A percentile compares a stretch with the other conserved stretches of the same genome.
These are phyloP conservation scores for Cystobasidium tubakii DNA, from an alignment of 768 basidiomycete genomes.

Conservation along the genomic window DNA sequence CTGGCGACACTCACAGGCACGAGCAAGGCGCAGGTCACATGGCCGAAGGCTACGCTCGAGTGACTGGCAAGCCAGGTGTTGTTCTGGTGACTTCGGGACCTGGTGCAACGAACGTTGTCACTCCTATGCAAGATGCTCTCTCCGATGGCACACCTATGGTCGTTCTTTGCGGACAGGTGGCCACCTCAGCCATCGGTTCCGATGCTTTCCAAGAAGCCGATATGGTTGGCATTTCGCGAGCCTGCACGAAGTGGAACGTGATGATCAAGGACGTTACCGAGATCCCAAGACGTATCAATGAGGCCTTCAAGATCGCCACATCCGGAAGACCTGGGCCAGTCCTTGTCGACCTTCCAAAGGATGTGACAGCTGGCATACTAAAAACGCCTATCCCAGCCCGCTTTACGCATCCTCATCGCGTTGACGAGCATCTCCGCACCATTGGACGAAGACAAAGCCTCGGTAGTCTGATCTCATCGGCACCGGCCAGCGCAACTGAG, in stretches of 20 bases:
- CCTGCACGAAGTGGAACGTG: conserved; percentile 99
- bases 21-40: conserved; percentile 97
- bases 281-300: conserved; percentile 89
- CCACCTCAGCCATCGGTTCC: conserved; percentile 96
- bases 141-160: conserved; percentile 89
- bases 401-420: conserved; percentile 37
- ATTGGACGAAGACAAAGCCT: conserved; percentile 8
- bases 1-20: conserved; percentile 58
- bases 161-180: conserved; percentile 97
- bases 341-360: conserved; percentile 97
- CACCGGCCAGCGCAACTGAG: conserved; percentile 66
- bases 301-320: conserved; percentile 98
- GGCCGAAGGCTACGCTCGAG: conserved; percentile 84
- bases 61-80: conserved; percentile 95
- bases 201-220: conserved; percentile 99
- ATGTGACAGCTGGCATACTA: conserved; percentile 88
- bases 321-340: conserved; percentile 96
- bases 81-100: conserved; percentile 97
- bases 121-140: conserved; percentile 94
- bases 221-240: conserved; percentile 86
- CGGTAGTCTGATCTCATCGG: conserved; percentile 51
- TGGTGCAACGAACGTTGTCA: conserved; percentile 95
- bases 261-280: conserved; percentile 98
- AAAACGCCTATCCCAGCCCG: conserved; percentile 59
- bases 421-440: conserved; percentile 29